Conservation (phyloP, 768 basidiomycete species). For the Rhizopogon sp. region DNA sequence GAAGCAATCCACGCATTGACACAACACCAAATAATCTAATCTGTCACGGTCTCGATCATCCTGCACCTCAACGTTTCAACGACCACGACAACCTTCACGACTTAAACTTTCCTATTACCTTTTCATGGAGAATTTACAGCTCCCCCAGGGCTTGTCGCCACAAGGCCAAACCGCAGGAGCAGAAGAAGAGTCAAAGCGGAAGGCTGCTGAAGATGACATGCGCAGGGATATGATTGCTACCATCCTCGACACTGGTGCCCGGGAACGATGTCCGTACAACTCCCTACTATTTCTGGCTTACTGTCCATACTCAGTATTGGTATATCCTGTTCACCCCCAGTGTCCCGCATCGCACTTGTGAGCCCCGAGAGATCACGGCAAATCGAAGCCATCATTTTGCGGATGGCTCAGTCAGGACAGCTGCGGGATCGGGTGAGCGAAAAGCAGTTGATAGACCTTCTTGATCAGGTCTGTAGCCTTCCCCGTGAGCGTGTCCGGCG, state of each 20-base stretch:
- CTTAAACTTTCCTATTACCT: neutral
- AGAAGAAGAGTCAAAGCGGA: conserved; percentile 51
- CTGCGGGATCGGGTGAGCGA: conserved; percentile 74
- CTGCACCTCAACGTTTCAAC: neutral
- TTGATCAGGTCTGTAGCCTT: conserved; percentile 66
- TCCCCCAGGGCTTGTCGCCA: conserved; percentile 23
- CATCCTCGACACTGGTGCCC: conserved; percentile 69
- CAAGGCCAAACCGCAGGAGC: conserved; percentile 36
- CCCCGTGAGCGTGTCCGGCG: neutral
- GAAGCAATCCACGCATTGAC: neutral
- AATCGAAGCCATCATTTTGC: conserved; percentile 71
- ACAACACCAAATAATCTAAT: neutral
- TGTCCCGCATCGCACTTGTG: conserved; percentile 84
- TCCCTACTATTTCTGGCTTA: neutral
- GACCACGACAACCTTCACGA: neutral
- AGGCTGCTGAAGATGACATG: conserved; percentile 69
- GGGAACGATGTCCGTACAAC: conserved; percentile 63
- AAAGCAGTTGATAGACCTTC: conserved; percentile 74
- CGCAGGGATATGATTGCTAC: conserved; percentile 73
- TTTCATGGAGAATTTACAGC: conserved; percentile 21
- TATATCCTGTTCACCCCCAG: conserved; percentile 32
- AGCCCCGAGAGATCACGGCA: conserved; percentile 76
- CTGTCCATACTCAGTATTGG: neutral
- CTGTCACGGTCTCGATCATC: neutral
- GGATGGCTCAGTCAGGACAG: conserved; percentile 84